Evolutionary conservation across 2,329 filamentous ascomycete genomes (phyloP), one percentile per base, ranked within the genome.

Genomic region (Didymella pomorum): DNA sequence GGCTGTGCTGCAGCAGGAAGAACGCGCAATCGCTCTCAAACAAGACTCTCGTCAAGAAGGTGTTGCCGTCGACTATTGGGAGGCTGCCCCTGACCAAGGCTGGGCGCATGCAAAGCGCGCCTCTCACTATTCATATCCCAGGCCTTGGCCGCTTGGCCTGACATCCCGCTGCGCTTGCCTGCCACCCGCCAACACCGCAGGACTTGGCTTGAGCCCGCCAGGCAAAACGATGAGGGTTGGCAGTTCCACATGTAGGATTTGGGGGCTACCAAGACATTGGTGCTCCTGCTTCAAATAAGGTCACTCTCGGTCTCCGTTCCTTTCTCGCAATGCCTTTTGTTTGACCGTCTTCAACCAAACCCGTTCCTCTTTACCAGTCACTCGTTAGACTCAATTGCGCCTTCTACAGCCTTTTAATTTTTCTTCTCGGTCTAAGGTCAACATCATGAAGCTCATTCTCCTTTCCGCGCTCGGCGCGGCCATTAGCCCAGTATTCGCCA

Each of bases 201-300:
- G 58, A 59, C 73, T 73, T 74, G 72, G 72, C 73, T 54, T 65
- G 51, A 63, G 62, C 60, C 66, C 62, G 63, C 66, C 68, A 71
- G 67, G 68, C 69, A 69, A 55, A 56, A 62, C 67, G 56, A 68
- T 65, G 64, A 64, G 69, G 66, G 65, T 76, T 76, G 74, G 74
- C 74, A 74, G 74, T 73, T 75, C 72, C 71, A 72, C 71, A 67
- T 71, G 60, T 47, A 66, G 69, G 57, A 61, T 42, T 61, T 57
- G 52, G 65, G 62, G 60, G 55, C 28, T 59, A 63, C 68, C 68
- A 71, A 74, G 71, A 67, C 54, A 67, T 66, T 69, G 55, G 59
- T 51, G 48, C 62, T 57, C 57, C 63, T 66, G 60, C 65, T 66
- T 74, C 70, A 75, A 71, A 75, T 75, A 75, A 66, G 63, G 46